Evolutionary conservation across 1,139 yeast species (phyloP).

Genomic region (Suhomyces taliae): DNA sequence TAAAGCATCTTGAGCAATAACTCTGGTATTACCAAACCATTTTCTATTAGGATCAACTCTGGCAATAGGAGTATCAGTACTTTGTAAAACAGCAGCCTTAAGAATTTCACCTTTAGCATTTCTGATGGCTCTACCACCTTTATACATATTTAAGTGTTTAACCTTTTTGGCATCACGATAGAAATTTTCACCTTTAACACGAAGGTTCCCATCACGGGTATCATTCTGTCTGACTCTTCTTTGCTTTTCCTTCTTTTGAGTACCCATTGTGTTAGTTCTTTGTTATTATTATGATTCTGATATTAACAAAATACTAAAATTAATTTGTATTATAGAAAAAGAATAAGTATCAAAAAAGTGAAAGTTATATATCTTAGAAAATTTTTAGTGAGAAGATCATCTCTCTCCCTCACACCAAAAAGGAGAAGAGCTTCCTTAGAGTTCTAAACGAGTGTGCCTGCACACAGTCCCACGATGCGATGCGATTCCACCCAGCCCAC

Average conservation of each 20-base stretch:
- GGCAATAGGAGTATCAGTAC: constrained; percentile 85
- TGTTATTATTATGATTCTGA: not conserved
- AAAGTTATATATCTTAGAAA: not conserved
- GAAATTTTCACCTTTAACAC: constrained; percentile 96
- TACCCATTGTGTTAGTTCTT: constrained; percentile 61
- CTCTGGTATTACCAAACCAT: constrained; percentile 98
- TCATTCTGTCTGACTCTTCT: constrained; percentile 84
- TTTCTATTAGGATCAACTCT: constrained; percentile 94
- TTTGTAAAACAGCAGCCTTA: constrained; percentile 85
- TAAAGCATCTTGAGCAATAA: constrained; percentile 94
- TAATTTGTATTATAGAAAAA: not conserved
- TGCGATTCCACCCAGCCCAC: too few species aligned
- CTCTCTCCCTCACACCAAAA: constrained; percentile 1
- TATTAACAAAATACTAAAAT: too few species aligned
- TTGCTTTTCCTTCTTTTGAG: constrained; percentile 85
- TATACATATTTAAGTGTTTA: constrained; percentile 88
- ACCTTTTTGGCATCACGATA: constrained; percentile 94
- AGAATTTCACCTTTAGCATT: constrained; percentile 86
- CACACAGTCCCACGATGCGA: too few species aligned
- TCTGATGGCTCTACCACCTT: constrained; percentile 82
- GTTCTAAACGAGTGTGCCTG: too few species aligned
- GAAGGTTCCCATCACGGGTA: constrained; percentile 82
- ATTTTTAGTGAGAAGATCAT: constrained; percentile 9
- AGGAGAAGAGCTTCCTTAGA: too few species aligned
- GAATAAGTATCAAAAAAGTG: not conserved